phyloP scores from a whole-genome alignment of 2,329 filamentous ascomycete species.

The Fusarium sp. region DNA sequence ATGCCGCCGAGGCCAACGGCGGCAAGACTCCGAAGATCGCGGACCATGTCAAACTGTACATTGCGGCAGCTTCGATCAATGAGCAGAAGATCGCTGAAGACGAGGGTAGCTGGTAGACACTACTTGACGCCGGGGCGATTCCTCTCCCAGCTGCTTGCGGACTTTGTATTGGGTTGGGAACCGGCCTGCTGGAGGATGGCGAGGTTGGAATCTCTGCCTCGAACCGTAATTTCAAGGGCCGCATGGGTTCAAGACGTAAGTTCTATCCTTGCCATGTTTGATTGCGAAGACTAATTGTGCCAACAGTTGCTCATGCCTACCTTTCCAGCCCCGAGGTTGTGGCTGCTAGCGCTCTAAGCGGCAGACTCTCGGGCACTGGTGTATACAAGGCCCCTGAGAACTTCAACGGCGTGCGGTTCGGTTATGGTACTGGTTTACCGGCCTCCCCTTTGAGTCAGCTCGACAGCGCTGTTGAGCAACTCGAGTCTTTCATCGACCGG shows the following conservation, averaged over 20 bases:
- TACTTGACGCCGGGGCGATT: constrained; percentile 52
- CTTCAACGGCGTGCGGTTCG: neutral
- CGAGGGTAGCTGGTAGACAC: constrained; percentile 82
- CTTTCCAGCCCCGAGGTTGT: constrained; percentile 89
- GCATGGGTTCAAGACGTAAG: constrained; percentile 71
- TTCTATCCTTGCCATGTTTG: neutral
- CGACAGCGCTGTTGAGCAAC: neutral
- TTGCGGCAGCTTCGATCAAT: constrained; percentile 82
- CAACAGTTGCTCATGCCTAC: constrained; percentile 68
- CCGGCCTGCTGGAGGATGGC: constrained; percentile 80
- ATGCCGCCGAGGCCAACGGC: constrained; percentile 68
- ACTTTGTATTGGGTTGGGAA: constrained; percentile 82
- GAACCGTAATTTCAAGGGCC: constrained; percentile 91
- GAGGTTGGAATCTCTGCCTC: constrained; percentile 86
- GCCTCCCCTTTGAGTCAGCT: neutral
- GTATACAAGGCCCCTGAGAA: constrained; percentile 78
- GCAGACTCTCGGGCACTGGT: constrained; percentile 78
- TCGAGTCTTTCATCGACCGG: constrained; percentile 1
- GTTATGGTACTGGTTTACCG: neutral
- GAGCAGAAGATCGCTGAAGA: constrained; percentile 84
- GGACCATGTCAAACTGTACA: constrained; percentile 83
- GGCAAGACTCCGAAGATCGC: constrained; percentile 78
- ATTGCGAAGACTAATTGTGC: neutral
- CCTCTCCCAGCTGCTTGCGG: constrained; percentile 63
- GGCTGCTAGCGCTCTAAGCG: constrained; percentile 82